These are phyloP conservation scores for Acacia crassicarpa DNA, from an alignment of 306 rosid species.

Conservation along the genomic window DNA sequence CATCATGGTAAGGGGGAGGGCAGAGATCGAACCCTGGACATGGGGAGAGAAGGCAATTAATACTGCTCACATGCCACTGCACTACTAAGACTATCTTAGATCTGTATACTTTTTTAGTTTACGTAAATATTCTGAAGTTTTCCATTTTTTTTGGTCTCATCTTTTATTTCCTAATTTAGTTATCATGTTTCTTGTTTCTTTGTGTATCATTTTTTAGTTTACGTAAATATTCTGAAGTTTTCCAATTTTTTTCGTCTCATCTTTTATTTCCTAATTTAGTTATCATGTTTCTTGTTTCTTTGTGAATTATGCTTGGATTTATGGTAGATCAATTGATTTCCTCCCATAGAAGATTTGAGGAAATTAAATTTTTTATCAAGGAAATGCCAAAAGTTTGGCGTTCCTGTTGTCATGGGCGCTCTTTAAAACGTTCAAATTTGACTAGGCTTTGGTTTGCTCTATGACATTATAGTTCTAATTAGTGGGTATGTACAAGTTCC, in stretches of 20 bases:
- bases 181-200: no score
- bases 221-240: not conserved
- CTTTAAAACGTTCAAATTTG: constrained; percentile 14
- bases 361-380: not conserved
- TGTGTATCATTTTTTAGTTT: no score
- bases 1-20: no score
- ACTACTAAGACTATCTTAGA: no score
- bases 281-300: constrained; percentile 11
- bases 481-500: not conserved
- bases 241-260: not conserved
- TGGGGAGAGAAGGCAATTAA: no score
- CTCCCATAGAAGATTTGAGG: not conserved
- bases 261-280: not conserved
- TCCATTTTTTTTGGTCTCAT: no score
- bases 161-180: no score
- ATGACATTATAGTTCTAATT: not conserved
- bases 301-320: constrained; percentile 26
- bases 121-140: no score
- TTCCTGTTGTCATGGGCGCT: constrained; percentile 19
- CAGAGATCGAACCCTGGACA: no score
- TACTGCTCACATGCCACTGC: no score
- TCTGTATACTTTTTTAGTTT: no score
- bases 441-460: constrained; percentile 8
- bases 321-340: constrained; percentile 3
- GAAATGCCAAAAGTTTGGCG: constrained; percentile 26